Conservation (phyloP, 352 stramenopile genomes). For the Poterioochromonas sp. region DNA sequence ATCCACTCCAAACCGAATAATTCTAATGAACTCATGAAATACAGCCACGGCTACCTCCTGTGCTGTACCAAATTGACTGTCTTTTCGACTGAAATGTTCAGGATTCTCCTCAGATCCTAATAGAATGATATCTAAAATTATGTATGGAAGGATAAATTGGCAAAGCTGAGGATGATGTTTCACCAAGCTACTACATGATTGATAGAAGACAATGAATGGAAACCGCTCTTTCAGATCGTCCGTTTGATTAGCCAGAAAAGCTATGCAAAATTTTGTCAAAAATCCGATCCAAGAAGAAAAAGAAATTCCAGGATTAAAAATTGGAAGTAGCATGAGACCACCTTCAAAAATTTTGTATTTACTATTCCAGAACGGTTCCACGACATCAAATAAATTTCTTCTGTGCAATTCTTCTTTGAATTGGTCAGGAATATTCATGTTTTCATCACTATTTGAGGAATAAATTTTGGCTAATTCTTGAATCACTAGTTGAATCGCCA, state of each 20-base stretch:
- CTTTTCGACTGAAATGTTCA: not conserved
- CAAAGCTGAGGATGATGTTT: not conserved
- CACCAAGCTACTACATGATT: slow-evolving; percentile 3
- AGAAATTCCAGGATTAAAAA: slow-evolving; percentile 26
- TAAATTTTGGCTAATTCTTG: not conserved
- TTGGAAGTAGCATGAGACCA: not conserved
- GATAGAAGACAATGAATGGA: too few species aligned
- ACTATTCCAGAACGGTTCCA: slow-evolving; percentile 74
- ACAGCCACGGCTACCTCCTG: not conserved
- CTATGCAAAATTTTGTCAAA: slow-evolving; percentile 29
- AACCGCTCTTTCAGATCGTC: too few species aligned
- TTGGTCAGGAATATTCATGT: not conserved
- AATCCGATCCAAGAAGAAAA: slow-evolving; percentile 31
- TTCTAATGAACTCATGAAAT: not conserved
- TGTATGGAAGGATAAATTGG: slow-evolving; percentile 36
- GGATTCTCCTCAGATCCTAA: not conserved
- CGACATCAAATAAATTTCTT: slow-evolving; percentile 57
- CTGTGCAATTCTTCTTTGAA: not conserved
- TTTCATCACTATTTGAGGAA: not conserved
- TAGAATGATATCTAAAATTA: slow-evolving; percentile 28
- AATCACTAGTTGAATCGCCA: slow-evolving; percentile 10
- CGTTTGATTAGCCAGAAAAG: not conserved
- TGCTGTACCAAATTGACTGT: not conserved
- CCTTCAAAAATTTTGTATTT: slow-evolving; percentile 50
- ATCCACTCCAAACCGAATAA: not conserved